These are phyloP conservation scores for Beauveria bassiana DNA, from an alignment of 2,329 filamentous ascomycete genomes.

Conservation along the genomic window DNA sequence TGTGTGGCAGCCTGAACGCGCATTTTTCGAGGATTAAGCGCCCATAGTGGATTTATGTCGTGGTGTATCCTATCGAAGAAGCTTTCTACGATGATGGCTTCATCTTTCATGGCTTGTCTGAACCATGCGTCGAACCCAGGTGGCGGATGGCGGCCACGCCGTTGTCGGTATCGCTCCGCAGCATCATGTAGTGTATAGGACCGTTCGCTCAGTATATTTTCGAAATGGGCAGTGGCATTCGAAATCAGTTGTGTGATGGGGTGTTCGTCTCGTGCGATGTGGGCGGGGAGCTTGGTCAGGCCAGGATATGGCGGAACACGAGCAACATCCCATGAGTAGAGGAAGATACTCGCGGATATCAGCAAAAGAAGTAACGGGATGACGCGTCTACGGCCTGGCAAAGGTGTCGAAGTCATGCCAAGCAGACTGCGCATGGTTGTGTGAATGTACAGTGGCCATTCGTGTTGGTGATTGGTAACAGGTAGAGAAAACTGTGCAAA, in stretches of 20 bases:
- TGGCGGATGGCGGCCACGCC: slow-evolving; percentile 45
- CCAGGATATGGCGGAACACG: too few relatives aligned
- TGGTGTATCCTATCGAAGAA: slow-evolving; percentile 51
- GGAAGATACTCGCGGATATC: too few relatives aligned
- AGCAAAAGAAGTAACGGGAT: too few relatives aligned
- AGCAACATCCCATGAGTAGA: too few relatives aligned
- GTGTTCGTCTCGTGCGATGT: slow-evolving; percentile 18
- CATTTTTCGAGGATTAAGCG: slow-evolving; percentile 29
- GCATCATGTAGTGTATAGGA: slow-evolving; percentile 38
- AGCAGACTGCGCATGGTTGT: too few relatives aligned
- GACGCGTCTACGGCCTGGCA: too few relatives aligned
- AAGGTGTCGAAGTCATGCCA: too few relatives aligned
- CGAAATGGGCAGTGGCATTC: slow-evolving; percentile 28
- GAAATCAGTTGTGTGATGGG: slow-evolving; percentile 36
- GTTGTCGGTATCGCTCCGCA: slow-evolving; percentile 40
- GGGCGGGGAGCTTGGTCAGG: too few relatives aligned
- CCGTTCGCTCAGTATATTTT: slow-evolving; percentile 24
- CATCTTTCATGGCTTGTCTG: slow-evolving; percentile 36
- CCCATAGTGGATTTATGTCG: slow-evolving; percentile 48
- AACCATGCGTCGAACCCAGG: slow-evolving; percentile 48
- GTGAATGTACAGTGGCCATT: too few relatives aligned
- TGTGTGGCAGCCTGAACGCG: slow-evolving; percentile 23
- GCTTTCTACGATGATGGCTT: slow-evolving; percentile 44
- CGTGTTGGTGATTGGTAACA: too few relatives aligned
- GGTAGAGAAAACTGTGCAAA: too few relatives aligned